These are phyloP conservation scores for Podaxis sp. DNA, from an alignment of 768 basidiomycete genomes.

Conservation along the genomic window DNA sequence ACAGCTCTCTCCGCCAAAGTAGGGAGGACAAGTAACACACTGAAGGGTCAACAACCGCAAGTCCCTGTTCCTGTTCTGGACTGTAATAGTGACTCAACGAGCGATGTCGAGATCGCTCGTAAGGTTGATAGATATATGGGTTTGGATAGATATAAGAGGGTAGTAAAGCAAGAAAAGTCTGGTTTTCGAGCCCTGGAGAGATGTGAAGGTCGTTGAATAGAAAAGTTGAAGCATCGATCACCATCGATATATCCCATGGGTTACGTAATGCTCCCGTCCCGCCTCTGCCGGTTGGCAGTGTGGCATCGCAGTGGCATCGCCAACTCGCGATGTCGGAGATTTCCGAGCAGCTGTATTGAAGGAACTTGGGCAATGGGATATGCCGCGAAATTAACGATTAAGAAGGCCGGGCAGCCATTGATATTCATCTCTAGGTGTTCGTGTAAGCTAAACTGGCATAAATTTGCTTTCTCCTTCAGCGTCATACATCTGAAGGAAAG, in stretches of 20 bases:
- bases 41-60: slow-evolving; percentile 81
- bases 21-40: slow-evolving; percentile 40
- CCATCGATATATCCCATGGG: background rate
- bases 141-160: background rate
- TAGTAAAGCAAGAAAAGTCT: background rate
- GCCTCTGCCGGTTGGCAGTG: background rate
- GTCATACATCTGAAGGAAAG: slow-evolving; percentile 46
- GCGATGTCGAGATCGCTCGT: slow-evolving; percentile 6
- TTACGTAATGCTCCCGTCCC: slow-evolving; percentile 1
- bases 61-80: slow-evolving; percentile 76
- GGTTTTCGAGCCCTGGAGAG: background rate
- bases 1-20: background rate
- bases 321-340: background rate
- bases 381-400: slow-evolving; percentile 18
- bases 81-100: slow-evolving; percentile 59
- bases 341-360: background rate
- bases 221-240: background rate
- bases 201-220: background rate
- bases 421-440: slow-evolving; percentile 5
- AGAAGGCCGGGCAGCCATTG: slow-evolving; percentile 52
- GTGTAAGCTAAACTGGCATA: background rate
- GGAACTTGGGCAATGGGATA: no score
- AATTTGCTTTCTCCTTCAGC: slow-evolving; percentile 27
- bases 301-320: background rate
- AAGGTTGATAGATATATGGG: background rate